Base-by-base conservation (phyloP, 805 yeast species). In the Candida namnaoensis region DNA sequence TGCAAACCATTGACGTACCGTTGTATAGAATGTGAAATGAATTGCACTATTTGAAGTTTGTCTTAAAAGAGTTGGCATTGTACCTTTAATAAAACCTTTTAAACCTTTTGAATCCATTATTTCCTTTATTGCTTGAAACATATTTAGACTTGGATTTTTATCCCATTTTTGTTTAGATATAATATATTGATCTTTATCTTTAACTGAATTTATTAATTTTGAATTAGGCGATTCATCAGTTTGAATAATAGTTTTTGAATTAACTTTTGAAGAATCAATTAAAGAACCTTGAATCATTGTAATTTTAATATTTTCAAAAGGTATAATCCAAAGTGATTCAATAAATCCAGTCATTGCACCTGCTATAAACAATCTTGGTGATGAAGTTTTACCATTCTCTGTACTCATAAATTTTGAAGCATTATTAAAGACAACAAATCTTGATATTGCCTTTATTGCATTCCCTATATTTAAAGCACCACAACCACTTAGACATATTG, bases 271-370 rank as follows among this genome's bases (percentile, higher is more conserved):
- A 42, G 57, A 49, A 41, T 50, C 50, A 24, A 60, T 54, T 56
- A 72, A 50, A 38, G 80, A 68, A 54, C 83, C 80, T 52, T 87
- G 95, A 46, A 88, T 81, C 85, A 85, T 76, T 8, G 82, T 71
- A 2, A 84, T 80, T 56, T 88, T 88, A 49, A 88, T 69, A 53
- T 82, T 85, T 55, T 91, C 99, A 58, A 91, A 90, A 0, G 98
- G 99, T 14, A 93, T 84, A 23, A 91, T 77, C 71, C 84, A 75
- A 30, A 88, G 47, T 3, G 95, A 80, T 59, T 93, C 98, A 36
- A 81, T 64, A 43, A 83, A 69, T 2, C 95, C 98, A 6, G 95
- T 84, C 66, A 87, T 74, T 2, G 72, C 70, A 9, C 95, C 96
- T 4, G 96, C 96, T 44, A 84, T 78, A 7, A 87, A 84, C 35